Base-by-base conservation (phyloP, 2,329 filamentous ascomycete species). In the Arthroderma sp. region DNA sequence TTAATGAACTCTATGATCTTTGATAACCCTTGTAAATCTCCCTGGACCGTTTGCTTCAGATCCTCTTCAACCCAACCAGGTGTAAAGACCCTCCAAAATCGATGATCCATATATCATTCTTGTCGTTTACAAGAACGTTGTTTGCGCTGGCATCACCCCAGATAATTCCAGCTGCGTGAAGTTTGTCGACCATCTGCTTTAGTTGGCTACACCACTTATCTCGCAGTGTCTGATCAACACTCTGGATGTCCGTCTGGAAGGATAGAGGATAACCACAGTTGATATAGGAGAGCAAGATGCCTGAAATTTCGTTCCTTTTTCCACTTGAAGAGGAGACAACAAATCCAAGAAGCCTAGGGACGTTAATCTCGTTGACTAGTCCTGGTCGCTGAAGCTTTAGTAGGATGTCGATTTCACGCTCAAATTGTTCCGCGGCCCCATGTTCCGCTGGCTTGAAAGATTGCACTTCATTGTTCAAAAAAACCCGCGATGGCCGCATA, bases 371-470 rank as follows among this genome's bases (percentile, higher is more conserved):
- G 30, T 43, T 15, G 10, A 1, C 43, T 39, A 46, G 40, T 22
- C 36, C 40, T 43, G 22, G 34, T 36, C 30, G 40, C 15, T 47
- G 45, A 11, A 47, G 30, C 11, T 7, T 29, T 15, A 43, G 45
- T 40, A 47, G 36, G 22, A 28, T 43, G 10, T 47, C 28, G 30
- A 47, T 47, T 40, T 47, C 45, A 29, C 45, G 45, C 29, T 47
- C 40, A 9, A 28, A 38, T 10, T 43, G 34, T 40, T 40, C 11
- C 31, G 15, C 43, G 10, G 27, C 2, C 40, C 6, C 40, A 28
- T 30, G 45, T 39, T 47, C 43, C 29, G 45, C 9, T 43, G 45
- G 45, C 31, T 47, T 47, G 40, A 47, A 43, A 37, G 40, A 47
- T 31, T 37, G 30, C 30, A 47, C 34, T 22, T 22, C 15, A 3